Evolutionary conservation across 345 rosid species (phyloP).

Genomic region (Lepidium africanum): DNA sequence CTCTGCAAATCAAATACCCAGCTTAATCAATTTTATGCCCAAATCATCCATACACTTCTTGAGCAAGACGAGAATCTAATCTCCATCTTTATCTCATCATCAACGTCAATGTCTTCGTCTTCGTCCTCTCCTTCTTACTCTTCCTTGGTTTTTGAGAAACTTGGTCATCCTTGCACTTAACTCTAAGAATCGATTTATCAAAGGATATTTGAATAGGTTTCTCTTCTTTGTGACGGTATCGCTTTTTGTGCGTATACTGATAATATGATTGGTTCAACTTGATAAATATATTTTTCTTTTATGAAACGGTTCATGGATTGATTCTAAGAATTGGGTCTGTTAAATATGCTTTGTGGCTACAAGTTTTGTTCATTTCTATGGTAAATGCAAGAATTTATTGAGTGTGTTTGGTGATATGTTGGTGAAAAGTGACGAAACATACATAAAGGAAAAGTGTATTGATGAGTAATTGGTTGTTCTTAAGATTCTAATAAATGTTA

Average conservation of each 20-base stretch:
- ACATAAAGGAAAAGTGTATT: no score
- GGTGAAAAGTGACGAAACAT: no score
- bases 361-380: conserved; percentile 55
- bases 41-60: conserved; percentile 58
- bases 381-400: conserved; percentile 40
- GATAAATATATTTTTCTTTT: conserved; percentile 46
- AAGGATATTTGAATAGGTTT: conserved; percentile 29
- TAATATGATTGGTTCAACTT: conserved; percentile 28
- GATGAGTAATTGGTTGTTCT: no score
- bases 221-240: conserved; percentile 32
- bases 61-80: conserved; percentile 56
- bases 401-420: conserved; percentile 57
- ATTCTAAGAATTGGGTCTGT: conserved; percentile 35
- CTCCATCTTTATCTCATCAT: conserved; percentile 37
- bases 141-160: conserved; percentile 38
- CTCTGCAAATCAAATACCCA: conserved; percentile 41
- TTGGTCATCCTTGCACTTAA: conserved; percentile 40
- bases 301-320: conserved; percentile 53
- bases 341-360: conserved; percentile 48
- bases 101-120: not conserved
- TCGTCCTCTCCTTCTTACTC: conserved; percentile 35
- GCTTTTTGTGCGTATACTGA: conserved; percentile 46
- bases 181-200: conserved; percentile 58
- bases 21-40: conserved; percentile 45
- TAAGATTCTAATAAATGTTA: no score